phyloP scores from a whole-genome alignment of 2,329 filamentous ascomycete species.

The Xylariaceae sp. region DNA sequence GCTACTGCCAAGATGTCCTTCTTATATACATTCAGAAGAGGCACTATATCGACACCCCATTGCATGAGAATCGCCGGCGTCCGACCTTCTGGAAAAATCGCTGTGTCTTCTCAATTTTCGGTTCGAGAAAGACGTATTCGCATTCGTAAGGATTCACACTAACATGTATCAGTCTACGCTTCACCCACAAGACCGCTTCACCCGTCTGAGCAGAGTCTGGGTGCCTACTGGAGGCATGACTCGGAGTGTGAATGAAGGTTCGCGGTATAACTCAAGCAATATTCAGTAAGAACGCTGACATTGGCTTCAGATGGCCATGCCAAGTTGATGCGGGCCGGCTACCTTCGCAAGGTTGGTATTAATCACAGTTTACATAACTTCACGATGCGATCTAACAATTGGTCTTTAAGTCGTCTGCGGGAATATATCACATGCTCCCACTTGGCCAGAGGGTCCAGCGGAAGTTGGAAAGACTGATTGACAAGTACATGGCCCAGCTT shows the following conservation, averaged over 20 bases:
- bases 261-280: conserved; percentile 10
- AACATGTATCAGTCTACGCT: conserved; percentile 14
- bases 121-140: conserved; percentile 14
- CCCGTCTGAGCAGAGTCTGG: conserved; percentile 75
- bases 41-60: conserved; percentile 11
- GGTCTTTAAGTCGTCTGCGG: conserved; percentile 70
- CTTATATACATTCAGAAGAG: conserved; percentile 18
- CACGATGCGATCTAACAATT: conserved; percentile 10
- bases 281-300: conserved; percentile 13
- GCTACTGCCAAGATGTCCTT: conserved; percentile 24
- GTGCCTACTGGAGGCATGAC: conserved; percentile 73
- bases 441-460: conserved; percentile 84
- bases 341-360: conserved; percentile 66
- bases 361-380: neutral
- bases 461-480: conserved; percentile 83
- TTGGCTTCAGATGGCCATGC: conserved; percentile 61
- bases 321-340: conserved; percentile 71
- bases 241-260: conserved; percentile 57
- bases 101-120: conserved; percentile 4
- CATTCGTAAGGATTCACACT: neutral
- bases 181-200: conserved; percentile 18
- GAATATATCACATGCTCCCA: conserved; percentile 90
- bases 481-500: conserved; percentile 82
- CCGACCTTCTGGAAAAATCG: conserved; percentile 9
- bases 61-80: conserved; percentile 4